Evolutionary conservation across 1,284 basidiomycete species (phyloP).

Genomic region (Cutaneotrichosporon daszewskae): DNA sequence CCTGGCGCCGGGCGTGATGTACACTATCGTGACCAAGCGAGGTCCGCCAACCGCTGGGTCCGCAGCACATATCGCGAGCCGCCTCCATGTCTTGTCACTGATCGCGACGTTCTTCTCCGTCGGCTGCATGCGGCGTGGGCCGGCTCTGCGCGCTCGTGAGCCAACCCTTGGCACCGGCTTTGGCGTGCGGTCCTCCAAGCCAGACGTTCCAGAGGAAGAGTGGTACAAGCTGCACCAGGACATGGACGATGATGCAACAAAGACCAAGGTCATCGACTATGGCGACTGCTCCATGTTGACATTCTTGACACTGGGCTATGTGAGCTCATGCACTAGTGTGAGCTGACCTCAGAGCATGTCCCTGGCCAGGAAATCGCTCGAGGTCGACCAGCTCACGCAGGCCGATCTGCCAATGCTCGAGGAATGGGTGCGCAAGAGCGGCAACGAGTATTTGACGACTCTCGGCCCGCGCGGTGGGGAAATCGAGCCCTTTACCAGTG

Average conservation of each 20-base stretch:
- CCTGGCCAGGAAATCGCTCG: constrained; percentile 25
- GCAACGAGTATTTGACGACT: constrained; percentile 7
- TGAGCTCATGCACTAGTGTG: constrained; percentile 14
- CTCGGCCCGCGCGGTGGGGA: constrained; percentile 16
- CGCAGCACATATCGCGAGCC: not conserved
- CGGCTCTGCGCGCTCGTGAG: constrained; percentile 29
- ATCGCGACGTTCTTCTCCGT: not conserved
- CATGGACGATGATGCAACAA: constrained; percentile 3
- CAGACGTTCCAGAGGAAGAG: not conserved
- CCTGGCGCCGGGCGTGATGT: constrained; percentile 26
- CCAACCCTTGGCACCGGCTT: constrained; percentile 33
- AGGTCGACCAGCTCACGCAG: constrained; percentile 26
- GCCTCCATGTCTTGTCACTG: constrained; percentile 4
- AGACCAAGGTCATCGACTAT: constrained; percentile 35
- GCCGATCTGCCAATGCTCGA: constrained; percentile 41
- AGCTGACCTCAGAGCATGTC: constrained; percentile 23
- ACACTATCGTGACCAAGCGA: constrained; percentile 22
- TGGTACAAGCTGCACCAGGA: not conserved
- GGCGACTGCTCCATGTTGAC: constrained; percentile 36
- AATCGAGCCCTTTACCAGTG: constrained; percentile 15
- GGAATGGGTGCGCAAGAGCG: constrained; percentile 25
- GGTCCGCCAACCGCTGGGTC: constrained; percentile 5
- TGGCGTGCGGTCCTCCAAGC: constrained; percentile 24
- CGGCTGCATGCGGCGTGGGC: constrained; percentile 40
- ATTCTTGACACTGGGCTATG: constrained; percentile 37